Conservation (phyloP, 2,329 filamentous ascomycete genomes). For the Ophiostoma quercus region DNA sequence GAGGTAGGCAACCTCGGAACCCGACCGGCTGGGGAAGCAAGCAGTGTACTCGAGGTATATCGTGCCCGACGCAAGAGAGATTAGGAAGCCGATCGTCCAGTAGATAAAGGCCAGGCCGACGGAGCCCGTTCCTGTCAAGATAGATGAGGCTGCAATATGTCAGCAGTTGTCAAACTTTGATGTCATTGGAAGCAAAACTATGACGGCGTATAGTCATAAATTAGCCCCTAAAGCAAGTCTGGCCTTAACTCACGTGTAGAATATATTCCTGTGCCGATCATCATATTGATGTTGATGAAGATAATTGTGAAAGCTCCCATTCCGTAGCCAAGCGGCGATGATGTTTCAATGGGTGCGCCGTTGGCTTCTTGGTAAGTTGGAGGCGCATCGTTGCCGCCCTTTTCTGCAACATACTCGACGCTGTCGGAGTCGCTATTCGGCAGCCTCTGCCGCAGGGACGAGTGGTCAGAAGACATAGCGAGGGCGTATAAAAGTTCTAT, state of each 20-base stretch:
- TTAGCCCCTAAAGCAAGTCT: too few relatives aligned
- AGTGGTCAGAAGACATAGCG: not conserved
- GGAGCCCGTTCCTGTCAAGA: conserved; percentile 56
- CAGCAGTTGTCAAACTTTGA: not conserved
- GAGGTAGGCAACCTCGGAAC: conserved; percentile 61
- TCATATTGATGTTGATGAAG: conserved; percentile 56
- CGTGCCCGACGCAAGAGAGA: conserved; percentile 49
- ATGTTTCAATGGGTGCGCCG: conserved; percentile 55
- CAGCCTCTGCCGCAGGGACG: not conserved
- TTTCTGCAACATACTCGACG: conserved; percentile 20
- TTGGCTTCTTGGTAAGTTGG: conserved; percentile 47
- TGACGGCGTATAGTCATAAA: too few relatives aligned
- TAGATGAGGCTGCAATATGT: conserved; percentile 44
- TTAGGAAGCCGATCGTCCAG: conserved; percentile 59
- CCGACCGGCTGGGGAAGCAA: conserved; percentile 62
- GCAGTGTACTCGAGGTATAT: conserved; percentile 60
- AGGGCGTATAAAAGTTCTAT: not conserved
- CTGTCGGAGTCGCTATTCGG: not conserved
- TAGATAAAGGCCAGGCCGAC: conserved; percentile 58
- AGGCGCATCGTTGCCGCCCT: conserved; percentile 28
- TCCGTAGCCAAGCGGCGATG: conserved; percentile 56
- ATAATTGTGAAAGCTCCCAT: conserved; percentile 53
- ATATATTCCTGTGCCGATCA: conserved; percentile 59
- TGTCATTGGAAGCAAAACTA: too few relatives aligned
- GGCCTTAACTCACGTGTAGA: conserved; percentile 50